Evolutionary conservation across 306 rosid genomes (phyloP), one percentile per base, ranked within the genome.

Genomic region (Pueraria montana): DNA sequence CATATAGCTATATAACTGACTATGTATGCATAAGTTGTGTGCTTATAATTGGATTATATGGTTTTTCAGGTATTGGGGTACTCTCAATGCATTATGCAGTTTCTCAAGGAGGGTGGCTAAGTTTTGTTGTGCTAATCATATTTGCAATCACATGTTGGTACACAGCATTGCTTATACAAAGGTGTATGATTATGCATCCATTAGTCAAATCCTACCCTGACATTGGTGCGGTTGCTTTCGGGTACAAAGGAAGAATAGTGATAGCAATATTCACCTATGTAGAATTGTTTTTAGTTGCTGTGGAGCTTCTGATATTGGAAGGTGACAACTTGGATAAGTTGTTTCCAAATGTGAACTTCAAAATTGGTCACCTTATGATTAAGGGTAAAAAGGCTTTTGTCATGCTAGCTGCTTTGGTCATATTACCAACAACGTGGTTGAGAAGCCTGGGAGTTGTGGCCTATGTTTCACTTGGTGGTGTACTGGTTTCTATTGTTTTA

Each of bases 1-100:
- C 11, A 55, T 55, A 18, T 55, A 20, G 62, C 5, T n/a, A n/a
- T 18, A 20, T 18, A 55, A 49, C 1, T 34, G 13, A 40, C 11
- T n/a, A n/a, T 43, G 32, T 38, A 38, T 3, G 43, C 5, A 3
- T n/a, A n/a, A n/a, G n/a, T n/a, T n/a, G n/a, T n/a, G n/a, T n/a
- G n/a, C n/a, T n/a, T n/a, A n/a, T n/a, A n/a, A n/a, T n/a, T n/a
- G n/a, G n/a, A n/a, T n/a, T 27, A 23, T 74, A 26, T 67, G 9
- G 4, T 63, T 67, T 46, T 45, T 40, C n/a, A n/a, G 97, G 98
- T 17, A 91, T 94, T 61, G 98, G 98, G 70, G 80, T 91, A 53
- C 85, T 91, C 17, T 91, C 98, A 13, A 87, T 94, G 84, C 97
- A 97, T 6, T 90, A 87, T 83, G 96, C 96, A 43, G 80, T 93